Evolutionary conservation across 2,329 filamentous ascomycete genomes (phyloP), one percentile per base, ranked within the genome.

Genomic region (Beauveria scarabaeidicola): DNA sequence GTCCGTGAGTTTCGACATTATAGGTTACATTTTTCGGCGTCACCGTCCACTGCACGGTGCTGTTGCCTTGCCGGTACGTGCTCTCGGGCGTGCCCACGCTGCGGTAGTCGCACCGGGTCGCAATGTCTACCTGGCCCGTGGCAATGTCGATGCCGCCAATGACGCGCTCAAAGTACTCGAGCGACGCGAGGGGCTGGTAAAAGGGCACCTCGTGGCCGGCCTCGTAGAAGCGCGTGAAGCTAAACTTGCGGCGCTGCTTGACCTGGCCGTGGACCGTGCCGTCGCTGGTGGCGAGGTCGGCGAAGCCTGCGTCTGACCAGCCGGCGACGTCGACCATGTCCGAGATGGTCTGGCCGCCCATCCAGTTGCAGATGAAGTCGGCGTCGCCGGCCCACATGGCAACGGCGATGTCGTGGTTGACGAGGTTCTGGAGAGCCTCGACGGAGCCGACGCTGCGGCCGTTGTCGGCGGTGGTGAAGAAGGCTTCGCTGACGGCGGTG

Each of bases 201-300:
- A 77, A 78, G 0, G 83, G 81, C 1, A 85, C 78, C 65, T 82
- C 78, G 67, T 88, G 85, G 2, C 86, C 85, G 8, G 84, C 77
- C 66, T 87, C 80, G 68, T 84, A 88, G 43, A 88, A 78, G 1
- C 86, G 78, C 29, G 81, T 82, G 70, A 88, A 88, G 47, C 80
- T 83, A 61, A 87, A 81, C 66, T 91, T 91, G 8, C 87, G 89
- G 65, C 83, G 86, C 70, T 93, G 89, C 5, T 89, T 81, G 0
- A 89, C 88, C 36, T 48, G 43, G 2, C 19, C 55, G 7, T 47
- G 10, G 5, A 58, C 60, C 83, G 81, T 81, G 13, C 79, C 77
- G 17, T 77, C 78, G 64, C 87, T 86, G 7, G 88, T 83, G 8
- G 83, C 72, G 61, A 94, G 82, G 3, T 86, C 82, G 0, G 83